Evolutionary conservation across 192 early-diverging fungal species (phyloP).

Genomic region (Spizellomyces sp.): DNA sequence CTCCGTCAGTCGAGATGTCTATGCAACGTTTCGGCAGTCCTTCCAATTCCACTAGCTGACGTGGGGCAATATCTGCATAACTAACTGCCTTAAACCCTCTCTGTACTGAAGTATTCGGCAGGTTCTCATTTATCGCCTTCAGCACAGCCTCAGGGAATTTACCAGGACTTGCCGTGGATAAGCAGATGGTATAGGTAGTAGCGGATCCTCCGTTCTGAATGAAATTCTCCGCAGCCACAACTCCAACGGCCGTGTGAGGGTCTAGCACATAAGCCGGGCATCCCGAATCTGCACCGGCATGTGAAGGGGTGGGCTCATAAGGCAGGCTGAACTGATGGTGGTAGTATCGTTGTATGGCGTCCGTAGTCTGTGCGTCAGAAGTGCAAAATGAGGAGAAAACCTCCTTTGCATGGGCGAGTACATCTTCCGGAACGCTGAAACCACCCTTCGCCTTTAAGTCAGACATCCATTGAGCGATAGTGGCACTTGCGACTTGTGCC

Average conservation of each 20-base stretch:
- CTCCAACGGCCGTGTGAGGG: conserved; percentile 96
- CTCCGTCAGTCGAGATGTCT: conserved; percentile 40
- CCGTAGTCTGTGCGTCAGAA: conserved; percentile 71
- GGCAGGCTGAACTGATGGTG: conserved; percentile 46
- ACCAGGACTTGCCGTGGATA: conserved; percentile 93
- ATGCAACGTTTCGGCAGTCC: conserved; percentile 51
- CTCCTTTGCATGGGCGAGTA: conserved; percentile 66
- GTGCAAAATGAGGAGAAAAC: conserved; percentile 77
- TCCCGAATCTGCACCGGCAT: background rate
- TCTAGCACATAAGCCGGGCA: conserved; percentile 76
- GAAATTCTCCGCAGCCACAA: conserved; percentile 74
- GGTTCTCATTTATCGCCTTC: conserved; percentile 54
- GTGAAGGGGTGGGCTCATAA: background rate
- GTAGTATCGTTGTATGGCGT: conserved; percentile 74
- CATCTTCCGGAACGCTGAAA: conserved; percentile 66
- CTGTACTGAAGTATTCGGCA: conserved; percentile 5
- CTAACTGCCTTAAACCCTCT: conserved; percentile 30
- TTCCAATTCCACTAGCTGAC: conserved; percentile 42
- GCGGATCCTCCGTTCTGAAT: background rate
- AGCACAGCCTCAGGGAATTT: conserved; percentile 95
- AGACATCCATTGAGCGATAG: conserved; percentile 70
- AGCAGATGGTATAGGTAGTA: conserved; percentile 48
- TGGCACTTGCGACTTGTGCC: conserved; percentile 19
- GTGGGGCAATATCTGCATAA: conserved; percentile 57
- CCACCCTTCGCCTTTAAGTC: conserved; percentile 70